Evolutionary conservation across 2,329 filamentous ascomycete genomes (phyloP).

Genomic region (Alternaria incomplexa): DNA sequence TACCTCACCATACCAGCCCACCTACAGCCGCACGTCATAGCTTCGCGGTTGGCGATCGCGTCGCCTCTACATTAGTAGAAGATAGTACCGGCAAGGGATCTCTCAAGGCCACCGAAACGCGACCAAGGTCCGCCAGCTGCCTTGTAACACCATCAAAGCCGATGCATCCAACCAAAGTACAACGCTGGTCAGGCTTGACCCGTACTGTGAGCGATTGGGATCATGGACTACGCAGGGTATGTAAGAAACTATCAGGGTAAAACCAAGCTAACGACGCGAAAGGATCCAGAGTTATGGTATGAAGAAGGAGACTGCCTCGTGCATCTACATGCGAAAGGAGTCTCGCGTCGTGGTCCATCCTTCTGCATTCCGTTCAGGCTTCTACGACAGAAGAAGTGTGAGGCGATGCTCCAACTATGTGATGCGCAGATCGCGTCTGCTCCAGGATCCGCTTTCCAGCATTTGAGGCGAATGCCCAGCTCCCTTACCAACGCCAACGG

Average conservation of each 20-base stretch:
- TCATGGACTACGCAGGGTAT: slow-evolving; percentile 51
- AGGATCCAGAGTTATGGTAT: slow-evolving; percentile 77
- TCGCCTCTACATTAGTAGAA: background rate
- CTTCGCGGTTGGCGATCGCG: slow-evolving; percentile 3
- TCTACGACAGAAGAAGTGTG: slow-evolving; percentile 65
- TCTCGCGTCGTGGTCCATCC: slow-evolving; percentile 69
- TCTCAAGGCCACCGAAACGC: background rate
- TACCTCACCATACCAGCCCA: slow-evolving; percentile 2
- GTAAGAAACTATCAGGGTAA: slow-evolving; percentile 11
- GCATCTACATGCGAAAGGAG: slow-evolving; percentile 70
- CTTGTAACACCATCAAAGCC: slow-evolving; percentile 21
- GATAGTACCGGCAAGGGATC: background rate
- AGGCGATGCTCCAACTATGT: slow-evolving; percentile 62
- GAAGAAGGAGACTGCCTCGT: slow-evolving; percentile 72
- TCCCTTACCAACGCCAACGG: slow-evolving; percentile 51
- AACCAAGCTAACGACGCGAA: slow-evolving; percentile 5
- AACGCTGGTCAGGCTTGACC: slow-evolving; percentile 44
- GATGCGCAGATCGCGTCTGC: slow-evolving; percentile 40
- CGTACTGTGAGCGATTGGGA: slow-evolving; percentile 51
- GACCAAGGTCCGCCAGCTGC: slow-evolving; percentile 27
- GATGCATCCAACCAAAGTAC: slow-evolving; percentile 33
- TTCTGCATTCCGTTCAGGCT: slow-evolving; percentile 68
- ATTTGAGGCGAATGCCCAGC: slow-evolving; percentile 22
- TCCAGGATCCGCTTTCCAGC: slow-evolving; percentile 9
- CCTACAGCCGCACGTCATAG: slow-evolving; percentile 8